Base-by-base conservation (phyloP, 2,329 filamentous ascomycete species). In the Exserohilum rostratum region DNA sequence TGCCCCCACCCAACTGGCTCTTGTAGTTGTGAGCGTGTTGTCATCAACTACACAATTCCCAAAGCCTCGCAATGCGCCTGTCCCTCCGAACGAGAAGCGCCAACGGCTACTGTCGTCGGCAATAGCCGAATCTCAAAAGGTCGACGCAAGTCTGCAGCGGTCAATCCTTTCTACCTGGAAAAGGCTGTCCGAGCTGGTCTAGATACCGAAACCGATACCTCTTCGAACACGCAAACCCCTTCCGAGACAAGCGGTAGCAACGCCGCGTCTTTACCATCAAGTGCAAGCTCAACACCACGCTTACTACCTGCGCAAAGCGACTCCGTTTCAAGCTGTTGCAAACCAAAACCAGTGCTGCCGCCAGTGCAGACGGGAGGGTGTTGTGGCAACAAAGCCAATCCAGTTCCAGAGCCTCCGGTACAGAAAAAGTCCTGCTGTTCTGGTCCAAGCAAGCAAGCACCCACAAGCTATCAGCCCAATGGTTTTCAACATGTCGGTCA, bases 1-100 rank as follows among this genome's bases (percentile, higher is more conserved):
- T 90, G 88, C 66, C 87, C 88, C 49, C 88, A 90, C 64, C 83
- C 85, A 6, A 79, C 82, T 27, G 85, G 84, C 46, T 83, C 83
- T 35, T 90, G 87, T 70, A 81, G 80, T 30, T 89, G 85, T 69
- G 81, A 82, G 38, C 82, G 82, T 55, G 81, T 90, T n/a, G 88
- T 87, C 13, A 73, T 77, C 62, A 76, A 72, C 56, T 78, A 77
- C 57, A 76, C 75, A 2, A 73, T 78, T 27, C 76, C 76, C n/a
- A 76, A 75, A 57, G 64, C 68, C n/a, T 76, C 72, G 17, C 71
- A 73, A 54, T 76, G 73, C 55, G 71, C 70, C 33, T 75, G 73
- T 57, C 71, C 74, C 6, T 70, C 72, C 6, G 72, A 70, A 27
- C 60, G 62, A 37, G 53, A 66, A 5, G 65, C 68, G 27, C 58